phyloP scores from a whole-genome alignment of 169 alveolate species.

The Eimeria zaria region DNA sequence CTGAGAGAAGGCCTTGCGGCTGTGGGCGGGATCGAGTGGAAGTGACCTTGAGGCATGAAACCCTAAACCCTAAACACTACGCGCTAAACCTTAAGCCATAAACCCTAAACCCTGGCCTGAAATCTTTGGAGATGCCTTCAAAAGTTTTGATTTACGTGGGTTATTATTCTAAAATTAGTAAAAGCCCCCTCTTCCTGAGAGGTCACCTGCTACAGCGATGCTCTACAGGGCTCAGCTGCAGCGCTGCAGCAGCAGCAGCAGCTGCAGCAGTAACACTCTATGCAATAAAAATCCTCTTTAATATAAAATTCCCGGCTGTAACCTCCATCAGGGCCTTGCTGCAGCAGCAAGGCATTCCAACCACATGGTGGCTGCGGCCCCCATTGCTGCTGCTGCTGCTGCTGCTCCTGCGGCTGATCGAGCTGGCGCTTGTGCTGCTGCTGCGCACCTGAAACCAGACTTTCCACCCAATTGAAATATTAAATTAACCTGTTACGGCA shows the following conservation, averaged over 20 bases:
- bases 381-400: slow-evolving; percentile 10
- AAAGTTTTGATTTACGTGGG: background rate
- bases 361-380: background rate
- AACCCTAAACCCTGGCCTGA: background rate
- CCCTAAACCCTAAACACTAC: background rate
- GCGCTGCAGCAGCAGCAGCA: slow-evolving; percentile 28
- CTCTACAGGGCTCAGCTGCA: background rate
- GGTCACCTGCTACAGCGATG: background rate
- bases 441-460: slow-evolving; percentile 1
- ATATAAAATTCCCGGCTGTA: background rate
- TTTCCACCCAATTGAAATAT: background rate
- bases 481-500: background rate
- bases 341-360: background rate
- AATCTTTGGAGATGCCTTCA: background rate
- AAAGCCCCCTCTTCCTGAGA: background rate
- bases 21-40: background rate
- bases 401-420: slow-evolving; percentile 32
- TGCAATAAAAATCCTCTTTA: background rate
- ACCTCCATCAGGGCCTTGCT: background rate
- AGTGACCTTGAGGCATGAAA: background rate
- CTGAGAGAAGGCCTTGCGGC: background rate
- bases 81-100: background rate
- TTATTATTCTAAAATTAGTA: background rate
- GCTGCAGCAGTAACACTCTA: background rate
- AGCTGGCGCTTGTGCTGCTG: slow-evolving; percentile 6